A percentile compares a stretch with the other conserved stretches of the same genome.
Conservation (phyloP, 139 green algal genomes). For the Volvox reticuliferus region DNA sequence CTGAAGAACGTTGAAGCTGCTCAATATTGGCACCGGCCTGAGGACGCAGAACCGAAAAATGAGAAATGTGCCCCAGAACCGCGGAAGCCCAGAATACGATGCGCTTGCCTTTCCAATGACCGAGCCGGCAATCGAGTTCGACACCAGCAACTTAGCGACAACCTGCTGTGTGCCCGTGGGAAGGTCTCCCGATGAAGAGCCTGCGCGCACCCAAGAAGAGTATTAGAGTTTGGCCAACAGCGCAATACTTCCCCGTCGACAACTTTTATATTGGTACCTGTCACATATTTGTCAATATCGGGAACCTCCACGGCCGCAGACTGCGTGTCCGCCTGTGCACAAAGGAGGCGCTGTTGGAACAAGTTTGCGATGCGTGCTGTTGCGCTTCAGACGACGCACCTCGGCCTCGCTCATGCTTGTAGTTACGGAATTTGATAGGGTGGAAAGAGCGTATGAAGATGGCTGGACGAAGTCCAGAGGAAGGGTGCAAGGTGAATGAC, state of each 20-base stretch:
- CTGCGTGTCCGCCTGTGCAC: slow-evolving; percentile 21
- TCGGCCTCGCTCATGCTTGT: slow-evolving; percentile 26
- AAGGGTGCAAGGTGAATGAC: slow-evolving; percentile 4
- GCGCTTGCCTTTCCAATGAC: slow-evolving; percentile 72
- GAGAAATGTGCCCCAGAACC: neutral
- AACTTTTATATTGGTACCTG: neutral
- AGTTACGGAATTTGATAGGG: neutral
- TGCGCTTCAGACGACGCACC: slow-evolving; percentile 7
- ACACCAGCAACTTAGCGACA: slow-evolving; percentile 74
- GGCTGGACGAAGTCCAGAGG: slow-evolving; percentile 32
- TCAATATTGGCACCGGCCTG: slow-evolving; percentile 73
- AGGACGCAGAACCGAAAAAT: neutral
- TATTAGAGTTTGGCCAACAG: neutral
- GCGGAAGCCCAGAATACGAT: neutral
- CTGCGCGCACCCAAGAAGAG: neutral
- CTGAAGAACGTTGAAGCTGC: slow-evolving; percentile 75
- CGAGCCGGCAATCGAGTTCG: slow-evolving; percentile 74
- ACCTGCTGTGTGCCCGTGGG: slow-evolving; percentile 63
- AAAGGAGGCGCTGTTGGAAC: neutral
- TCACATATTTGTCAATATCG: slow-evolving; percentile 39
- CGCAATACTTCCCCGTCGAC: neutral
- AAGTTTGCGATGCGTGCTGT: neutral
- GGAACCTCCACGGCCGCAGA: slow-evolving; percentile 17
- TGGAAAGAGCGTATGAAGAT: slow-evolving; percentile 16
- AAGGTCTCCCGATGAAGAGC: slow-evolving; percentile 37